Base-by-base conservation (phyloP, 768 basidiomycete species). In the Boletellus emodensis region DNA sequence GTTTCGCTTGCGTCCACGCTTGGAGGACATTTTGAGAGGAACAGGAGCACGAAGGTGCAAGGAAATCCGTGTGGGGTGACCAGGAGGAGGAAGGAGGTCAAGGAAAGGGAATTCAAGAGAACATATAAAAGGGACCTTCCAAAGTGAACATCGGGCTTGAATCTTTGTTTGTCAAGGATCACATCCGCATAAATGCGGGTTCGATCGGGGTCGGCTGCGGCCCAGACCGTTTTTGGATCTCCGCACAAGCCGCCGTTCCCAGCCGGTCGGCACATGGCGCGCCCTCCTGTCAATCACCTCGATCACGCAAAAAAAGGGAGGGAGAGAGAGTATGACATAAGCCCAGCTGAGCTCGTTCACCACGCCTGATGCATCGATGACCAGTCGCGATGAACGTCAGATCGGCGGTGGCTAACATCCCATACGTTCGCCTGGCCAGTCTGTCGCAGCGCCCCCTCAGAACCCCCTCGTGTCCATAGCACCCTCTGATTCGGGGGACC, bases 1-100 rank as follows among this genome's bases (percentile, higher is more conserved):
- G 64, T 81, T 80, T 56, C 89, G 76, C 63, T 91, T 91, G 62
- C 90, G 81, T 54, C 90, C 90, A 62, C 90, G 84, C 72, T 90
- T 92, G 55, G 87, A 90, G 60, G 87, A 90, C 86, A 88, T 90
- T 60, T 61, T 48, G 36, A 55, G 53, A 51, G 48, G 52, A 24
- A 48, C 38, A 44, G 35, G 20, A 45, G 53, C 44, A 33, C 44
- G 48, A 22, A 28, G 52, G 39, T 51, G 49, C 40, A 53, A 41
- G 46, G 37, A 56, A 36, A 50, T 57, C 40, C 17, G 60, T 52
- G 50, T 58, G 60, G 52, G 58, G 57, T 65, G 64, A 57, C 62
- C 58, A 66, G 60, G 56, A 58, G 64, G 63, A 61, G 59, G 62
- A 61, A 65, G 61, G 57, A 52, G 52, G 59, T 50, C 56, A 57